Evolutionary conservation across 176 grass and related monocot species (phyloP).

Genomic region (Cenchrus americanus): DNA sequence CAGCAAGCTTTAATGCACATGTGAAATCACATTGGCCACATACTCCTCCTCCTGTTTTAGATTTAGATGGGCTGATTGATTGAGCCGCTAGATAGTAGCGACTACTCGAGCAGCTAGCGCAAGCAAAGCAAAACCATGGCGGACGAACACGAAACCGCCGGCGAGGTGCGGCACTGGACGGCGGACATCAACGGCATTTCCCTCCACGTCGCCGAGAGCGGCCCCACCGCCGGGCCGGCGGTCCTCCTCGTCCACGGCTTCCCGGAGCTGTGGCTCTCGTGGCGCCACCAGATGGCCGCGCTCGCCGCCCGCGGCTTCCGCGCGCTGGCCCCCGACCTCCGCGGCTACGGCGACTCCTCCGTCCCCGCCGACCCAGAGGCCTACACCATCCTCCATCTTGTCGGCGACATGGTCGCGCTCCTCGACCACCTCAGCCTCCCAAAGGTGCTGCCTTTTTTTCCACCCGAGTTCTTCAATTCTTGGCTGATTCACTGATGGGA

Average conservation of each 20-base stretch:
- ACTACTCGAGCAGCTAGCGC: no score
- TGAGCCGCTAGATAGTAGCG: no score
- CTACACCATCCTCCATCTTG: slow-evolving; percentile 56
- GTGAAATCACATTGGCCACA: no score
- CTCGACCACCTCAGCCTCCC: slow-evolving; percentile 52
- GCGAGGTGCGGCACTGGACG: slow-evolving; percentile 54
- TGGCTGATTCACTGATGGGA: not conserved
- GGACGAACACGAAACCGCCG: not conserved
- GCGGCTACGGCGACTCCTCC: slow-evolving; percentile 56
- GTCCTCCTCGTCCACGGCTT: slow-evolving; percentile 74
- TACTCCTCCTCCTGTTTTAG: no score
- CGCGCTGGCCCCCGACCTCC: slow-evolving; percentile 61
- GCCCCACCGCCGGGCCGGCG: slow-evolving; percentile 29
- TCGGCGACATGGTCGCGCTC: slow-evolving; percentile 58
- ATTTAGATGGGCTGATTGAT: no score
- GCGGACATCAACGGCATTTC: slow-evolving; percentile 50
- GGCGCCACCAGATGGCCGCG: slow-evolving; percentile 63
- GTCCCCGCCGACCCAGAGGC: slow-evolving; percentile 40
- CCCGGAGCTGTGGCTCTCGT: slow-evolving; percentile 73
- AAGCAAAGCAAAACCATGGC: slow-evolving; percentile 25
- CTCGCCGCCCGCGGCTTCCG: slow-evolving; percentile 57
- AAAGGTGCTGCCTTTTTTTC: slow-evolving; percentile 28
- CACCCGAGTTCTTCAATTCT: not conserved
- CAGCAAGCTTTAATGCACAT: no score
- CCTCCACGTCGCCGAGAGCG: slow-evolving; percentile 59